Evolutionary conservation across 139 green algal genomes (phyloP).

Genomic region (Edaphochlamys debaryana): DNA sequence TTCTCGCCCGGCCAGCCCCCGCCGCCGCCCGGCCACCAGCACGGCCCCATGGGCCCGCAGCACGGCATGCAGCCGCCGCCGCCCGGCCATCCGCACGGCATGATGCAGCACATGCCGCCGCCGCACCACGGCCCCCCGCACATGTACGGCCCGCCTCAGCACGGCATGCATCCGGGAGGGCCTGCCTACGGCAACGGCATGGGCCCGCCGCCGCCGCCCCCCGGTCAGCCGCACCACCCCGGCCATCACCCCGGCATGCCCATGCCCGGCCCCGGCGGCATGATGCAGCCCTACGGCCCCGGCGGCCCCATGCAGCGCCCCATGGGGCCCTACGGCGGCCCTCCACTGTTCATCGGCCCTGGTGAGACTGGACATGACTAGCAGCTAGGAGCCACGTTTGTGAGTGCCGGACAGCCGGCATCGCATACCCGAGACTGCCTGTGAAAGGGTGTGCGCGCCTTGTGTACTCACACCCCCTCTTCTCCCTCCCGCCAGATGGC

Average conservation of each 20-base stretch:
- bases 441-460: too few relatives aligned
- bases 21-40: background rate
- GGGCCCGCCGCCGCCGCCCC: background rate
- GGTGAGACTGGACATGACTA: slow-evolving; percentile 27
- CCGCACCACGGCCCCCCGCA: background rate
- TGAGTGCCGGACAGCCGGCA: too few relatives aligned
- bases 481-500: too few relatives aligned
- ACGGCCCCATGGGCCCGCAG: background rate
- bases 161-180: too few relatives aligned
- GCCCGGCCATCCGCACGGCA: background rate
- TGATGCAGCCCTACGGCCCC: background rate
- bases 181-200: background rate
- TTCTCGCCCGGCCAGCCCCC: background rate
- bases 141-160: slow-evolving; percentile 10
- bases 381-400: too few relatives aligned
- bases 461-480: too few relatives aligned
- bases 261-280: background rate
- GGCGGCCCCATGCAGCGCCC: background rate
- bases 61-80: background rate
- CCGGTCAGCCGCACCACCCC: background rate
- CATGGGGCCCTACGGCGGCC: background rate
- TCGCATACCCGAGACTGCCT: too few relatives aligned
- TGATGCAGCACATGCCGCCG: background rate
- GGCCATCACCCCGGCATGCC: background rate
- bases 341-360: slow-evolving; percentile 27